Conservation (phyloP, 2,329 filamentous ascomycete genomes). For the Stagonosporopsis tanaceti region DNA sequence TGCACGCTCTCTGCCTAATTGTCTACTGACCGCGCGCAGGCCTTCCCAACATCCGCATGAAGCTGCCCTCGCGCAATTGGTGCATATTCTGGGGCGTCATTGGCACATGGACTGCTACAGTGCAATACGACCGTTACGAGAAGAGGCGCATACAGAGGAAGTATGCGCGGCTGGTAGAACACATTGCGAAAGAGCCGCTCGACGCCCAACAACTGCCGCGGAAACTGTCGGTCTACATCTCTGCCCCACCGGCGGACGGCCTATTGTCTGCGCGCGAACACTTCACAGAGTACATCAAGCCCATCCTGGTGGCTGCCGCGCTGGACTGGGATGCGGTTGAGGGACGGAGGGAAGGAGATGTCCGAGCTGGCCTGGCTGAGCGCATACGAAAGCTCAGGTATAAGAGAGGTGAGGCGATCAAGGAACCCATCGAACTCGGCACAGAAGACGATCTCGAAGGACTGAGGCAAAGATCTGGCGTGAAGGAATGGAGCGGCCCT, state of each 20-base stretch:
- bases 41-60: constrained; percentile 81
- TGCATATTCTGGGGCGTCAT: constrained; percentile 89
- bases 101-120: constrained; percentile 77
- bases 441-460: constrained; percentile 68
- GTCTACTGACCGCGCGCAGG: constrained; percentile 58
- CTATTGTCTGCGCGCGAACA: constrained; percentile 88
- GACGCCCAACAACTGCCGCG: constrained; percentile 76
- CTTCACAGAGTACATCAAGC: constrained; percentile 95
- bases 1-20: constrained; percentile 1
- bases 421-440: constrained; percentile 56
- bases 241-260: constrained; percentile 86
- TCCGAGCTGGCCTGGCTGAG: constrained; percentile 86
- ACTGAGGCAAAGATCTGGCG: constrained; percentile 70
- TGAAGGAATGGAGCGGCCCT: constrained; percentile 75
- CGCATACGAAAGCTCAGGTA: constrained; percentile 74
- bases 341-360: constrained; percentile 89
- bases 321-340: constrained; percentile 97
- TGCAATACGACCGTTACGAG: constrained; percentile 92
- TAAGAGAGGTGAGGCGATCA: constrained; percentile 64
- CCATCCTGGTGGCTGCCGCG: constrained; percentile 85
- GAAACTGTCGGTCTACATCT: constrained; percentile 84
- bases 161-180: constrained; percentile 86
- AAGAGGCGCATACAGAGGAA: constrained; percentile 85
- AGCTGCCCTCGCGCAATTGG: constrained; percentile 95
- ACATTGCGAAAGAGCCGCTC: constrained; percentile 81